Evolutionary conservation across 225 moss, liverwort and hornwort genomes (phyloP).

Genomic region (Physcomitrium patens): DNA sequence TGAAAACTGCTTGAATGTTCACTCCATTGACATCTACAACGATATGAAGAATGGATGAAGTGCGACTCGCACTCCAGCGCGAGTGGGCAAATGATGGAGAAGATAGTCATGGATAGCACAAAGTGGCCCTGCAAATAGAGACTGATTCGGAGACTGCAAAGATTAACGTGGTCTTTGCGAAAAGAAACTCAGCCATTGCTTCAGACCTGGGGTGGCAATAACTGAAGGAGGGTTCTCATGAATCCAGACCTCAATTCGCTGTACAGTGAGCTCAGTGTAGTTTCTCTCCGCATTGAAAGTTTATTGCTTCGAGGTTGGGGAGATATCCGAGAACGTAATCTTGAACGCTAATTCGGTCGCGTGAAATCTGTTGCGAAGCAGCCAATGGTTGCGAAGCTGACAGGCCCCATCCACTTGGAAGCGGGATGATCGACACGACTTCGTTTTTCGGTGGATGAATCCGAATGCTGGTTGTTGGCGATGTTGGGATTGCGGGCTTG

Average conservation of each 20-base stretch:
- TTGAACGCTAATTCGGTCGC: not conserved
- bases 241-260: constrained; percentile 82
- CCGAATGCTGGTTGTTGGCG: not conserved
- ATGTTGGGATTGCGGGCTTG: not conserved
- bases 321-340: constrained; percentile 13
- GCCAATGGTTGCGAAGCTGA: not conserved
- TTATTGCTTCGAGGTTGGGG: not conserved
- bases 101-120: not conserved
- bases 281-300: not conserved
- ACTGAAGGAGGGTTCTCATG: constrained; percentile 74
- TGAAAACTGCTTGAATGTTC: no score
- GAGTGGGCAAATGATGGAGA: constrained; percentile 17
- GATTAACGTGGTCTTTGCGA: constrained; percentile 4
- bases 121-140: not conserved
- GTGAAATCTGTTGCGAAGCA: not conserved
- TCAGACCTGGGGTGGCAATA: constrained; percentile 66
- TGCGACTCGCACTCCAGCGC: constrained; percentile 12
- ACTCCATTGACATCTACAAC: constrained; percentile 3
- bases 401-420: constrained; percentile 20
- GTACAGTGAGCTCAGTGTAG: constrained; percentile 17
- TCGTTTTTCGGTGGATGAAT: constrained; percentile 21
- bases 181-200: constrained; percentile 19
- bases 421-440: not conserved
- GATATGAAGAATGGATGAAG: not conserved
- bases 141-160: constrained; percentile 2